Base-by-base conservation (phyloP, 495 filamentous ascomycete species). In the Darksidea phi region DNA sequence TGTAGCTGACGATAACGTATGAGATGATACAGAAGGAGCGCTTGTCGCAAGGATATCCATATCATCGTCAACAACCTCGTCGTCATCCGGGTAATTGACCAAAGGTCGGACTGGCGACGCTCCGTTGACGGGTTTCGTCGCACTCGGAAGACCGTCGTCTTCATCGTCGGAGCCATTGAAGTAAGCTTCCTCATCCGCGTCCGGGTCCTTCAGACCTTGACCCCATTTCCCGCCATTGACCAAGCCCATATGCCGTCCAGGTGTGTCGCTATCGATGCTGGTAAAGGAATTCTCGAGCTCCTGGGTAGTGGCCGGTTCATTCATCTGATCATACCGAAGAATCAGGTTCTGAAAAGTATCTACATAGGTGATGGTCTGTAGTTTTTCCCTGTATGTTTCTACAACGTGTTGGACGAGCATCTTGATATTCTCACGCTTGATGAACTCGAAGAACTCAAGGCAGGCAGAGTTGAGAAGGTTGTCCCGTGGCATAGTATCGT, bases 381-480 rank as follows among this genome's bases (percentile, higher is more conserved):
- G 76, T 68, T 87, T 88, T 12, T 93, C 88, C 15, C 92, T 88
- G 68, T 94, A 93, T 64, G 88, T 90, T 66, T 95, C 90, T 25
- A 95, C 90, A 36, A 97, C 73, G 67, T 98, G 91, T 46, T 84
- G 79, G 50, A 96, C 86, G 37, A 96, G 76, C 6, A 86, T 81
- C 70, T 90, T 94, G 65, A 93, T 81, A 63, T 87, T 88, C 71
- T 95, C 90, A 68, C 74, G 85, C 70, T 86, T 90, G 65, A 98
- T 90, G 65, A 87, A 90, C 65, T 92, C 90, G 63, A 98, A 98
- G 34, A 98, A 83, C 70, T 98, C 94, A 13, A 97, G 79, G 73
- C 90, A 96, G n/a, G 92, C 93, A 13, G 92, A 96, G 69, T 94
- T 94, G 32, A 98, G 82, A 2, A 97, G 80, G 69, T 97, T 98